Base-by-base conservation (phyloP, 1,284 basidiomycete species). In the Porodaedalea pini region DNA sequence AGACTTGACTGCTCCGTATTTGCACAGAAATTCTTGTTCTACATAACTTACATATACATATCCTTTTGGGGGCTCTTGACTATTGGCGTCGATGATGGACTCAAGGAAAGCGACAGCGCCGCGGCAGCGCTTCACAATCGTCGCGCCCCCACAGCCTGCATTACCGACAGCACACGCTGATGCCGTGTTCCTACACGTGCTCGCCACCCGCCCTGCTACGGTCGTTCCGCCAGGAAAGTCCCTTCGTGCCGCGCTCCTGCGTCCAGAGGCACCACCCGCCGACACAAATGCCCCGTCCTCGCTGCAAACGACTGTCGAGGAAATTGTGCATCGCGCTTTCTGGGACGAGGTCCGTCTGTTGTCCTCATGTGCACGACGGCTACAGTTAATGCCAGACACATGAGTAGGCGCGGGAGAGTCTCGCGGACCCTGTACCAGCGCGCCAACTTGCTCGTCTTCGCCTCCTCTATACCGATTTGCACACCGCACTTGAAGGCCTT, bases 211-310 rank as follows among this genome's bases (percentile, higher is more conserved):
- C 32, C 80, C 86, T 2, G 64, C 71, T 0, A 75, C 73, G 25
- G 75, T 86, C 19, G 71, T 90, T 13, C 83, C 87, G 0, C 78
- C 81, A 0, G 85, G 85, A 39, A 88, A 90, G 67, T 85, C 85
- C 0, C 71, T 90, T 1, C 67, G 85, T 0, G 85, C 86, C 7
- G 75, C 83, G 68, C 69, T 88, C 70, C 39, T 67, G 75, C 6
- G 71, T 69, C 51, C 68, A 69, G 19, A 62, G 64, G 19, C n/a
- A 34, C 25, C 15, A 54, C 34, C 37, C 37, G 57, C 25, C 6
- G 13, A 7, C 11, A 32, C 19, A 29, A 40, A 19, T n/a, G 32
- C 29, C 11, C 48, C 66, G 29, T 66, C 73, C 4, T 67, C 67
- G 11, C 61, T 86, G 2, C 73, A 78, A 21, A 71, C 75, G 34